Conservation (phyloP, 2,329 filamentous ascomycete species). For the Paraphaeosphaeria sporulosa region DNA sequence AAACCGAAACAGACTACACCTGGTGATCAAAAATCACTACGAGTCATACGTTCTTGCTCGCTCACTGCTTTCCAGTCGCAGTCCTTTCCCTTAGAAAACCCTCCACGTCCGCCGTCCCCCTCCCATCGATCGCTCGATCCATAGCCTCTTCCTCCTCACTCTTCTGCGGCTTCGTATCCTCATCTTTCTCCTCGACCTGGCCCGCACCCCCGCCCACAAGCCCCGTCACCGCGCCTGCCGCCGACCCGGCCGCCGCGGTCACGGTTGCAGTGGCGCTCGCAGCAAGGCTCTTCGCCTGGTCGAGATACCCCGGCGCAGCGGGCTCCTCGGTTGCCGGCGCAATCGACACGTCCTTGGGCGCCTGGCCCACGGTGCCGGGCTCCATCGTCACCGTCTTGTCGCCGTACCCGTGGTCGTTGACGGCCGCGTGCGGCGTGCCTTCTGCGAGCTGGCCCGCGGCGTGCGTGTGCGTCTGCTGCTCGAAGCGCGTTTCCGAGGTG, state of each 20-base stretch:
- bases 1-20: neutral
- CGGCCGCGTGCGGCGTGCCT: constrained; percentile 52
- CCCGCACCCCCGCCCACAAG: constrained; percentile 30
- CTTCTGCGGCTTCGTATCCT: constrained; percentile 29
- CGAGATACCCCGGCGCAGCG: constrained; percentile 47
- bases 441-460: constrained; percentile 52
- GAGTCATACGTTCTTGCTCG: no score
- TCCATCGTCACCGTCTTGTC: constrained; percentile 57
- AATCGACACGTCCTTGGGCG: constrained; percentile 56
- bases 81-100: constrained; percentile 42
- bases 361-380: constrained; percentile 57
- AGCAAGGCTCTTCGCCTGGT: constrained; percentile 54
- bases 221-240: constrained; percentile 43
- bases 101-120: constrained; percentile 39
- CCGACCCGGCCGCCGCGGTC: constrained; percentile 40
- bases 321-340: constrained; percentile 36
- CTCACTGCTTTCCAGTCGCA: constrained; percentile 8
- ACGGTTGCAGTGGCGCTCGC: constrained; percentile 36
- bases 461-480: constrained; percentile 54
- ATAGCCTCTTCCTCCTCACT: constrained; percentile 40
- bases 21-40: no score
- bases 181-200: constrained; percentile 32
- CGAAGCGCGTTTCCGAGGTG: constrained; percentile 52
- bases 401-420: constrained; percentile 52
- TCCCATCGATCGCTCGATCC: constrained; percentile 40